Evolutionary conservation across 2,329 filamentous ascomycete species (phyloP).

Genomic region (Dothideomycetes sp.): DNA sequence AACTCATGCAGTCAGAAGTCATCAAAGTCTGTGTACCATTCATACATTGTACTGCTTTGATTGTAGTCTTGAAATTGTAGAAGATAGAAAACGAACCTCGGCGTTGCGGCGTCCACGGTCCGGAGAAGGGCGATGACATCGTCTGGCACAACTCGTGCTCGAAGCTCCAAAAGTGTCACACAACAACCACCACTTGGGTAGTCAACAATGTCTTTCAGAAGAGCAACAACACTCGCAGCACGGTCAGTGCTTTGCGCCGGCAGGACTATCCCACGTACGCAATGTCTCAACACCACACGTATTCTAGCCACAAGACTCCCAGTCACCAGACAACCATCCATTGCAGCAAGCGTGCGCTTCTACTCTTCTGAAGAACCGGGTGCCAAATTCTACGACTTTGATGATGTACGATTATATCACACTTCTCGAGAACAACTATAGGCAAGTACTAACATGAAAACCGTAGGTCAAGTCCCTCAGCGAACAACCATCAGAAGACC

Average conservation of each 20-base stretch:
- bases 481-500: slow-evolving; percentile 24
- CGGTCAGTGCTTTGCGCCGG: neutral
- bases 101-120: slow-evolving; percentile 1
- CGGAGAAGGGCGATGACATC: neutral
- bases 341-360: slow-evolving; percentile 10
- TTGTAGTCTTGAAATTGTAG: no score
- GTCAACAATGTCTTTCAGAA: slow-evolving; percentile 18
- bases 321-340: slow-evolving; percentile 12
- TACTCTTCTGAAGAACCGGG: slow-evolving; percentile 9
- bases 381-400: slow-evolving; percentile 4
- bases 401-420: neutral
- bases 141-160: no score
- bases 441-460: slow-evolving; percentile 14
- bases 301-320: neutral
- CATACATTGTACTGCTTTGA: no score
- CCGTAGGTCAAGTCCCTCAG: slow-evolving; percentile 28
- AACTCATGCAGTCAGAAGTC: no score
- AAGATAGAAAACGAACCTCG: neutral
- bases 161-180: no score
- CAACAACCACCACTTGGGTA: neutral
- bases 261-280: slow-evolving; percentile 4
- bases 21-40: no score
- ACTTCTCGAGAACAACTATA: neutral
- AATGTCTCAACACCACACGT: neutral
- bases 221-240: slow-evolving; percentile 17